Evolutionary conservation across 441 rosid species (phyloP), one percentile per base, ranked within the genome.

Genomic region (Populus hybrid): DNA sequence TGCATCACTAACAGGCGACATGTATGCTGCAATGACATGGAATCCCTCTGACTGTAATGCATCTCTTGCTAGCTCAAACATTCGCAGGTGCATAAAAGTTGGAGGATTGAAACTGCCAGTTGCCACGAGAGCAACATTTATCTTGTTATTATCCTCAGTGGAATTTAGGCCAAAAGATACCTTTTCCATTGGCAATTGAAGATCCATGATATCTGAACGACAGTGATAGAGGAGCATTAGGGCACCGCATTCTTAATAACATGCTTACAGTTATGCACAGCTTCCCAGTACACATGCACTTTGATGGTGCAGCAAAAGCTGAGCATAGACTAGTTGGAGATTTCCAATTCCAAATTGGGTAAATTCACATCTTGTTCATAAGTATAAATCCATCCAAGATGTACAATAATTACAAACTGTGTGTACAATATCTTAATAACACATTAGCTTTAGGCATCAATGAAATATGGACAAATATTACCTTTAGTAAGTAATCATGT

Each of bases 51-150:
- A 88, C 59, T 75, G 89, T 76, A 96, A 78, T 20, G 91, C 93
- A 83, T 93, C 97, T 82, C 92, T 91, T 0, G 97, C 98, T 80
- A 94, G 83, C 88, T 96, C 88, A 71, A 88, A 86, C 89, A 96
- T 85, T 73, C 97, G 98, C 81, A 93, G 79, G 85, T 93, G 98
- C 98, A 96, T 96, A 79, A 84, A 88, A 74, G 98, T 96, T 3
- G 98, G 98, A 84, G 99, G 99, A 85, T 91, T 96, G 92, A 96
- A 96, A 82, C 97, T 90, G 71, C 99, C 98, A 29, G 93, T 87
- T 24, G 92, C 92, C 59, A 94, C 95, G 72, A 96, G 90, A 82
- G 91, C 93, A 12, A 89, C 97, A 86, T 38, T 79, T 38, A 78
- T 77, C 78, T 84, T 85, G 77, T 80, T 84, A 31, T 64, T 79